Evolutionary conservation across 208 protist species (phyloP).

Genomic region (Kentomonas sorsogonicus): DNA sequence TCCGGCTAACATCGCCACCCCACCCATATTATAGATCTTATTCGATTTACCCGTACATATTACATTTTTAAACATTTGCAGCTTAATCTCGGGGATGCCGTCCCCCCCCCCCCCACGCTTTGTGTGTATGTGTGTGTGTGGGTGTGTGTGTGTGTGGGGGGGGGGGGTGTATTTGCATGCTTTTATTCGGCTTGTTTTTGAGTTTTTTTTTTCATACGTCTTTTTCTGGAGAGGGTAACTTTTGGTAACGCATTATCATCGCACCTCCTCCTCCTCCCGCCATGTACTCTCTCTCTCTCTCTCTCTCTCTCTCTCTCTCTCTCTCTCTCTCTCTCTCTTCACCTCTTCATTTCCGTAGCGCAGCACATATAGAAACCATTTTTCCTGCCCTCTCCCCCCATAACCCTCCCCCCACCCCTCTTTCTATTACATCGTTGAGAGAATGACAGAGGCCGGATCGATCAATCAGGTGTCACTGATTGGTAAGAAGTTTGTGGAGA

Average conservation of each 20-base stretch:
- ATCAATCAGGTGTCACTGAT: neutral
- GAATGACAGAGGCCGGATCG: neutral
- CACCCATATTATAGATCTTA: too few species aligned
- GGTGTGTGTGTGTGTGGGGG: neutral
- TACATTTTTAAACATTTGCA: too few species aligned
- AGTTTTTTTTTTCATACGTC: neutral
- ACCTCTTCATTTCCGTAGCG: too few species aligned
- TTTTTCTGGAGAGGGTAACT: neutral
- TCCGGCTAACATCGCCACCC: too few species aligned
- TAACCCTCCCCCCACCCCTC: neutral
- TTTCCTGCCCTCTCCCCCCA: too few species aligned
- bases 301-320: neutral
- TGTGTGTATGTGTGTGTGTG: neutral
- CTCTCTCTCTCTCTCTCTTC: too few species aligned
- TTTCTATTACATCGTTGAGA: neutral
- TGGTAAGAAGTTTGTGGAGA: neutral
- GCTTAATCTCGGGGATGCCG: too few species aligned
- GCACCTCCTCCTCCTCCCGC: neutral
- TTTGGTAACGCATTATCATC: neutral
- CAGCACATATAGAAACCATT: too few species aligned
- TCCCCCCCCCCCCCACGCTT: too few species aligned
- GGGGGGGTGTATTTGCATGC: neutral
- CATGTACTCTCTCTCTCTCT: neutral
- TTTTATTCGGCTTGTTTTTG: neutral
- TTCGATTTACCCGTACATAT: too few species aligned